Base-by-base conservation (phyloP, 352 stramenopile species). In the Globisporangium cederbergense region DNA sequence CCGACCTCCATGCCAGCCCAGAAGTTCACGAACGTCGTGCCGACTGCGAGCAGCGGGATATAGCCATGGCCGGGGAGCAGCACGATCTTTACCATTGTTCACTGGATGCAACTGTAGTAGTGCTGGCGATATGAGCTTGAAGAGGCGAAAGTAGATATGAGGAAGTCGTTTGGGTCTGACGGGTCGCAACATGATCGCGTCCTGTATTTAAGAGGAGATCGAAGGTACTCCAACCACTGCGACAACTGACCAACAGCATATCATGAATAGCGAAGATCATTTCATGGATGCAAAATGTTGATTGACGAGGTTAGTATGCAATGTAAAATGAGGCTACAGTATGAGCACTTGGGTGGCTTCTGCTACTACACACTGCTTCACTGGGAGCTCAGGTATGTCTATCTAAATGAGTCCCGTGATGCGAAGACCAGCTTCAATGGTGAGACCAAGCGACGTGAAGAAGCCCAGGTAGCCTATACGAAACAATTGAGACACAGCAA, bases 1-100 rank as follows among this genome's bases (percentile, higher is more conserved):
- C 73, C 64, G 56, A 94, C 83, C 55, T 87, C 86, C 57, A 86
- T 57, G 42, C 62, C 69, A 4, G 81, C 84, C 78, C 83, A 95
- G 1, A 68, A 25, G 57, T 75, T 73, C 34, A 90, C 85, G 38
- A 94, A 76, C 20, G 67, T 66, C 46, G 68, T 74, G 71, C 75
- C 61, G 52, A 93, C 77, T 49, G 79, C 73, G 53, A 91, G 57
- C 8, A 93, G 67, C 10, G 76, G 76, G 42, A 90, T 72, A 67
- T 77, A 84, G 52, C 80, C 81, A 72, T 93, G 84, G 16, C 67
- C 79, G 36, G 79, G 76, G 60, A 88, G 81, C 3, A 89, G 72
- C 16, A 78, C 72, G 52, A 89, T 55, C 63, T 69, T 69, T 46
- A 78, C 71, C 64, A 63, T 63, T 13, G 32, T 49, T 53, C 28